Conservation (phyloP, 2,329 filamentous ascomycete species). For the Epichloe aotearoae region DNA sequence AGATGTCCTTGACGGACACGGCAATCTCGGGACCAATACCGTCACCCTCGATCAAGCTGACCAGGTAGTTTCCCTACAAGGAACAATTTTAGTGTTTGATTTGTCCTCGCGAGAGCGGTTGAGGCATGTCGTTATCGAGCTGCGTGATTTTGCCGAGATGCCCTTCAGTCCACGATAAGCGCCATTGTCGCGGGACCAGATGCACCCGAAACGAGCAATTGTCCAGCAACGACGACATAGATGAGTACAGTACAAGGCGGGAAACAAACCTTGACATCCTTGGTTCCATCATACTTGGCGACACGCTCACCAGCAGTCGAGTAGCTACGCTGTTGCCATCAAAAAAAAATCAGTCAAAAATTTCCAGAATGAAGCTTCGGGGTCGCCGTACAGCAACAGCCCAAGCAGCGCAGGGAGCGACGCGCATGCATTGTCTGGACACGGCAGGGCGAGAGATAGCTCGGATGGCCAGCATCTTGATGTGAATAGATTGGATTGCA, state of each 20-base stretch:
- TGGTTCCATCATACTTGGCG: conserved; percentile 86
- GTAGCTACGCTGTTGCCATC: conserved; percentile 47
- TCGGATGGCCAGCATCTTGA: conserved; percentile 70
- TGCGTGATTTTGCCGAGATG: conserved; percentile 13
- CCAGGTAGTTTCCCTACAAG: conserved; percentile 77
- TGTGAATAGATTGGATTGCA: conserved; percentile 8
- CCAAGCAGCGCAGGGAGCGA: conserved; percentile 42
- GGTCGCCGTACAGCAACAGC: conserved; percentile 20
- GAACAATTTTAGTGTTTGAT: background rate
- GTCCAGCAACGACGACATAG: background rate
- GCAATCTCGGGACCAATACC: conserved; percentile 97
- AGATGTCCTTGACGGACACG: conserved; percentile 97
- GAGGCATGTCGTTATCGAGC: background rate
- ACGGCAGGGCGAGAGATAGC: conserved; percentile 56
- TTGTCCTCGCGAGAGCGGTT: background rate
- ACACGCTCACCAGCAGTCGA: conserved; percentile 56
- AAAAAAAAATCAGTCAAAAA: conserved; percentile 1
- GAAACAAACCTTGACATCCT: conserved; percentile 67
- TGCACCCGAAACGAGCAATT: background rate
- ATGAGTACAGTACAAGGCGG: conserved; percentile 1
- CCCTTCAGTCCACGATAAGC: conserved; percentile 5
- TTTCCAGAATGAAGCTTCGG: conserved; percentile 1
- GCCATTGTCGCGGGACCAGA: background rate
- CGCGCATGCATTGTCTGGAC: conserved; percentile 66
- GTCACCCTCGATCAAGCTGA: conserved; percentile 96